Conservation (phyloP, 768 basidiomycete genomes). For the Phlebiopsis flavidoalba region DNA sequence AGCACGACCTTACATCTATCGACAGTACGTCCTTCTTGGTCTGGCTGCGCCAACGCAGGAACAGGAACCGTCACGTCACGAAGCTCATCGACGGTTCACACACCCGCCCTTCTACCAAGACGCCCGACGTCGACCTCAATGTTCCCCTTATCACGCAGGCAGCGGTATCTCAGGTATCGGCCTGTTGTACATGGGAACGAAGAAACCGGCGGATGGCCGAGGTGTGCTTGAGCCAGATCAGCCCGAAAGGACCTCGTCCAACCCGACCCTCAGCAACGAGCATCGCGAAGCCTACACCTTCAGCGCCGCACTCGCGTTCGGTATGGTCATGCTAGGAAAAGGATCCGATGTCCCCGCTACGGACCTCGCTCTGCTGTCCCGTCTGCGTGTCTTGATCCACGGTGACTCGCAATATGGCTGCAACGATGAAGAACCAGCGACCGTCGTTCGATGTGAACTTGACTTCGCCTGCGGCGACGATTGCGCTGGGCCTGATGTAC, state of each 20-base stretch:
- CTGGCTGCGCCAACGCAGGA: slow-evolving; percentile 88
- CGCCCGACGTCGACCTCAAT: slow-evolving; percentile 82
- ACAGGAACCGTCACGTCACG: slow-evolving; percentile 82
- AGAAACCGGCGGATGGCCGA: slow-evolving; percentile 90
- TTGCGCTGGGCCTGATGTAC: slow-evolving; percentile 92
- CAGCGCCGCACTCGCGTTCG: slow-evolving; percentile 85
- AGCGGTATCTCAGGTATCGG: slow-evolving; percentile 87
- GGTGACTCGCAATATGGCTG: slow-evolving; percentile 52
- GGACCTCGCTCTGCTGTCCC: slow-evolving; percentile 63
- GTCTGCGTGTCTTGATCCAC: slow-evolving; percentile 70
- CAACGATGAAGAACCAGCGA: slow-evolving; percentile 29
- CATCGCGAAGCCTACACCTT: slow-evolving; percentile 91
- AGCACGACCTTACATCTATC: slow-evolving; percentile 93
- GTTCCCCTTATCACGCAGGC: slow-evolving; percentile 87
- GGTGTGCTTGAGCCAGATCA: slow-evolving; percentile 81
- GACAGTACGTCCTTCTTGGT: slow-evolving; percentile 92
- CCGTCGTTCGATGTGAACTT: slow-evolving; percentile 77
- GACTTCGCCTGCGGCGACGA: slow-evolving; percentile 87
- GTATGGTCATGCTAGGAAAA: slow-evolving; percentile 93
- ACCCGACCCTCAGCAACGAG: slow-evolving; percentile 80
- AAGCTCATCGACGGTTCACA: slow-evolving; percentile 83
- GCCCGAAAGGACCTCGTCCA: slow-evolving; percentile 70
- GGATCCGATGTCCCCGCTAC: slow-evolving; percentile 71
- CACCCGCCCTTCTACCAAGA: slow-evolving; percentile 87
- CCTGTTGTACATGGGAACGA: slow-evolving; percentile 83